A percentile compares a stretch with the other conserved stretches of the same genome.
These are phyloP conservation scores for Saturnispora quitensis DNA, from an alignment of 805 yeast species.

Conservation along the genomic window DNA sequence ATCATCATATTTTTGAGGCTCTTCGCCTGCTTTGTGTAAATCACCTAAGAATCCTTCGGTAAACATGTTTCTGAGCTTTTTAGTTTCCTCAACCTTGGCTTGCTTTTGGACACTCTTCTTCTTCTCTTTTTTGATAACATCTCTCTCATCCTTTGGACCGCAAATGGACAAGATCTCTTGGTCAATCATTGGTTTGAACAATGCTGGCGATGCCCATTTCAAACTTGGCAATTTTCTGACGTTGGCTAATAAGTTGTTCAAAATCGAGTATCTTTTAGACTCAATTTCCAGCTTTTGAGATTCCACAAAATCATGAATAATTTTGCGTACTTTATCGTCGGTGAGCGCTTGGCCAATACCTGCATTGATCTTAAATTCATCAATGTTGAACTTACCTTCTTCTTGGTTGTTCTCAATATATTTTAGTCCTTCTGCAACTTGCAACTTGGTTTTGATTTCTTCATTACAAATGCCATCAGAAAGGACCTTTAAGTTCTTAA, in stretches of 20 bases:
- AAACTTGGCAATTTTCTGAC: conserved; percentile 64
- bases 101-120: conserved; percentile 35
- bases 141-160: conserved; percentile 97
- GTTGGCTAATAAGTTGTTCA: conserved; percentile 70
- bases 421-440: conserved; percentile 72
- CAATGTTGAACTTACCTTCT: conserved; percentile 28
- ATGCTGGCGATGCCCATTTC: conserved; percentile 87
- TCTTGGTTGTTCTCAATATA: conserved; percentile 46
- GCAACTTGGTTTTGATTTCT: conserved; percentile 57
- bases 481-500: conserved; percentile 41
- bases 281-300: conserved; percentile 50
- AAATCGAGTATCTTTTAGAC: conserved; percentile 67
- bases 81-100: conserved; percentile 18
- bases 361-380: conserved; percentile 50
- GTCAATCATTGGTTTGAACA: conserved; percentile 84
- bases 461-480: conserved; percentile 56
- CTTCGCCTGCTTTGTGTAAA: conserved; percentile 90
- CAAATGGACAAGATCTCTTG: conserved; percentile 56
- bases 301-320: conserved; percentile 52
- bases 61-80: conserved; percentile 64
- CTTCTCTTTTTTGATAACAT: conserved; percentile 69
- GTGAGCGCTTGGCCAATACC: conserved; percentile 79
- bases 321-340: conserved; percentile 50
- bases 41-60: conserved; percentile 93
- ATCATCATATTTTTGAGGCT: conserved; percentile 84